Evolutionary conservation across 257 asterid genomes (phyloP).

Genomic region (Jasminum sambac): DNA sequence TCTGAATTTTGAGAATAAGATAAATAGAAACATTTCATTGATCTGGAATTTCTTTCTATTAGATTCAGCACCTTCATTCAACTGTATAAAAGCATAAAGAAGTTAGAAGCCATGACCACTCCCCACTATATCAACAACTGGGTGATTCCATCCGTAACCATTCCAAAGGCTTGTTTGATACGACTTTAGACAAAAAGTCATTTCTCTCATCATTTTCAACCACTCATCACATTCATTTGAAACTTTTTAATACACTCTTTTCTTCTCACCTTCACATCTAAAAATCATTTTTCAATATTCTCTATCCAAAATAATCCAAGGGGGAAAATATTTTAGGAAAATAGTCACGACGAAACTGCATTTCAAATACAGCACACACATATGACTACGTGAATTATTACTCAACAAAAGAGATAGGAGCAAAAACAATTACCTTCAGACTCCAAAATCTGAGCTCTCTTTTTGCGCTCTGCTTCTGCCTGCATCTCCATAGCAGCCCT

Average conservation of each 20-base stretch:
- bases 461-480: constrained; percentile 97
- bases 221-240: too few relatives aligned
- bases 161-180: too few relatives aligned
- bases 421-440: constrained; percentile 65
- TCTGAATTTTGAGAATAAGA: background rate
- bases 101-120: background rate
- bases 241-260: too few relatives aligned
- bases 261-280: too few relatives aligned
- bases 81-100: background rate
- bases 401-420: constrained; percentile 6
- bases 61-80: background rate
- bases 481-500: constrained; percentile 98
- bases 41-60: background rate
- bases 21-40: background rate
- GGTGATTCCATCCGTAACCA: background rate
- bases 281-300: too few relatives aligned
- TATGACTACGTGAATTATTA: background rate
- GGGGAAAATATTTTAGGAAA: background rate
- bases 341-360: background rate
- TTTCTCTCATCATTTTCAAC: too few relatives aligned
- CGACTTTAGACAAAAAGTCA: too few relatives aligned
- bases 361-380: background rate
- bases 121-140: background rate
- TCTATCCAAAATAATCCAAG: background rate
- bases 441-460: constrained; percentile 86